Conservation (phyloP, 2,329 filamentous ascomycete genomes). For the Verticillium albo-atrum region DNA sequence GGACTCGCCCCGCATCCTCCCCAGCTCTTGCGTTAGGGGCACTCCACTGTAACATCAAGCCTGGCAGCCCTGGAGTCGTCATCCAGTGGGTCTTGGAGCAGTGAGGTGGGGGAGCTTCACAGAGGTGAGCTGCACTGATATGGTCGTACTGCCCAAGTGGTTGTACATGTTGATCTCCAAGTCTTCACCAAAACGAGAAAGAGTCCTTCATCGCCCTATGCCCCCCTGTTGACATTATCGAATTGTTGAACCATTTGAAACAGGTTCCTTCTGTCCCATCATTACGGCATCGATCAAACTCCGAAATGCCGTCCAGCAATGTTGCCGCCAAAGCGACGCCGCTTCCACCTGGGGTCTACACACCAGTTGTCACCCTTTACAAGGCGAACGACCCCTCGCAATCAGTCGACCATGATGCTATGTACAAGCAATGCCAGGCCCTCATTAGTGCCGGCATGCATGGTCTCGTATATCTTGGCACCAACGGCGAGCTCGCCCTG, state of each 20-base stretch:
- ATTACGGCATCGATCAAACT: neutral
- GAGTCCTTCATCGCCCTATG: no score
- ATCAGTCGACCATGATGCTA: constrained; percentile 37
- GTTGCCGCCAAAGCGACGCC: constrained; percentile 29
- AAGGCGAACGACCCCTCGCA: constrained; percentile 31
- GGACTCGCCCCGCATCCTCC: neutral
- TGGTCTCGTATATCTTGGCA: constrained; percentile 41
- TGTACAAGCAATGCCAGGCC: constrained; percentile 35
- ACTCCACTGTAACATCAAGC: neutral
- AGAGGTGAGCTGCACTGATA: neutral
- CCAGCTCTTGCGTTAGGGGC: neutral
- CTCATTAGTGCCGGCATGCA: constrained; percentile 38
- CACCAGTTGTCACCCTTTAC: constrained; percentile 42
- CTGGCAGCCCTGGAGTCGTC: neutral
- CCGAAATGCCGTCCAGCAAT: constrained; percentile 20
- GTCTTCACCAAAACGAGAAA: no score
- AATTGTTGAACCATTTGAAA: neutral
- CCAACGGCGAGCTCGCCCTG: constrained; percentile 40
- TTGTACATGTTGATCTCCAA: no score
- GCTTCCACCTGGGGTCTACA: constrained; percentile 39
- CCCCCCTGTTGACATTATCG: no score
- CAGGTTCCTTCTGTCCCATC: neutral
- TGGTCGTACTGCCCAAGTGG: no score
- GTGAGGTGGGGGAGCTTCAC: neutral
- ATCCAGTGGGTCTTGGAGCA: neutral